Conservation (phyloP, 108 stramenopile genomes). For the Cyclotella baltica region DNA sequence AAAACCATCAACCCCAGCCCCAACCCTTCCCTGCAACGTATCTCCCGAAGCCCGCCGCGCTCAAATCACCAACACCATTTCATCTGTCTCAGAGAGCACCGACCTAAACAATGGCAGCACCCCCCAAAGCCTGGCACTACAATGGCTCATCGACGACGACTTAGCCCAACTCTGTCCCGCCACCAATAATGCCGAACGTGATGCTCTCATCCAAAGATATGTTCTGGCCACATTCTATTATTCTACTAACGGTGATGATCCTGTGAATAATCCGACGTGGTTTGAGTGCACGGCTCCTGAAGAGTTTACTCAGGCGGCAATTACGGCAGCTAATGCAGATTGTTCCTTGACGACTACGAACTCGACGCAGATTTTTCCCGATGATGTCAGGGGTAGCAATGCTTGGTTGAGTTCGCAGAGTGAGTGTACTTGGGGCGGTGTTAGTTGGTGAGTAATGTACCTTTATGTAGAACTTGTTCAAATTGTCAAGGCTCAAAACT, state of each 20-base stretch:
- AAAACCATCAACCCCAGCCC: slow-evolving; percentile 6
- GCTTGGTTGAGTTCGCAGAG: slow-evolving; percentile 69
- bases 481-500: not conserved
- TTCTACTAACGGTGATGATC: slow-evolving; percentile 32
- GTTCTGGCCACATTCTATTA: slow-evolving; percentile 32
- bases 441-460: slow-evolving; percentile 30
- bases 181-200: not conserved
- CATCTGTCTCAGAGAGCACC: not conserved
- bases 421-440: slow-evolving; percentile 78
- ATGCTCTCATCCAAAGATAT: slow-evolving; percentile 35
- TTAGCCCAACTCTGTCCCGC: slow-evolving; percentile 53
- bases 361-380: slow-evolving; percentile 29
- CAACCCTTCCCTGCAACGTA: slow-evolving; percentile 26
- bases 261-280: slow-evolving; percentile 42
- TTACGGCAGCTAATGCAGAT: slow-evolving; percentile 51
- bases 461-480: not conserved
- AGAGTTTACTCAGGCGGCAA: slow-evolving; percentile 23
- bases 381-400: slow-evolving; percentile 43
- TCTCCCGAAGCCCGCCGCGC: slow-evolving; percentile 24
- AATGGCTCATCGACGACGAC: slow-evolving; percentile 70
- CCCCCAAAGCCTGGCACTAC: slow-evolving; percentile 60
- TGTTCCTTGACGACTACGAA: slow-evolving; percentile 53
- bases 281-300: slow-evolving; percentile 66
- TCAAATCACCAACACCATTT: slow-evolving; percentile 17
- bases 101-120: slow-evolving; percentile 9